Evolutionary conservation across 2,329 filamentous ascomycete genomes (phyloP), one percentile per base, ranked within the genome.

Genomic region (Fusarium beomiforme): DNA sequence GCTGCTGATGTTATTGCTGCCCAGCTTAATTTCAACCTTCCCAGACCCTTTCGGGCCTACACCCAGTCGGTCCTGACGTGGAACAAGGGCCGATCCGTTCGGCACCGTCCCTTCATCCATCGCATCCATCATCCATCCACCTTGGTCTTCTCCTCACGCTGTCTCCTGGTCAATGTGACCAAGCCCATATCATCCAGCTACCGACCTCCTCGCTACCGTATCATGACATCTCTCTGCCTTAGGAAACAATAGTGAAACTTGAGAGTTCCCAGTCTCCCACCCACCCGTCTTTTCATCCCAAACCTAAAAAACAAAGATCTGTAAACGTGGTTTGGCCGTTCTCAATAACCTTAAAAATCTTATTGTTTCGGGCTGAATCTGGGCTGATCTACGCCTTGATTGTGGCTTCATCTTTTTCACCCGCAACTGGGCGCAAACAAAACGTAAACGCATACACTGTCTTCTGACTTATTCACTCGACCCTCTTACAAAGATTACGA

Each of bases 1-100:
- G 17, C 36, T 44, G 41, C 49, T 59, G 36, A 42, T 36, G 19
- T 61, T 67, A 46, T 58, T 70, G 67, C 62, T 70, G 67, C 62
- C 68, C 68, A 67, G 68, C 53, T 67, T 73, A 71, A 58, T 58
- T 67, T 65, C 70, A 71, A 58, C 36, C 50, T 57, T 55, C 46
- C 41, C 46, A 54, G 41, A 55, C 56, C 47, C 26, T 65, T 56
- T 71, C 54, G 56, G 51, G 59, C 58, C 56, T 64, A 65, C 67
- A 56, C 64, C 67, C 62, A 60, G 57, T 44, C 71, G 47, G 60
- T 49, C 58, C 67, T 73, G 72, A 75, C 75, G 75, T 76, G 73
- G 75, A 68, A 59, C 73, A 74, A 76, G 75, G 75, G 71, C 73
- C 75, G 75, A 72, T 75, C 75, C 75, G 75, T 70, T 67, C 70